phyloP scores from a whole-genome alignment of 2,329 filamentous ascomycete genomes.

The Dothidotthia symphoricarpi region DNA sequence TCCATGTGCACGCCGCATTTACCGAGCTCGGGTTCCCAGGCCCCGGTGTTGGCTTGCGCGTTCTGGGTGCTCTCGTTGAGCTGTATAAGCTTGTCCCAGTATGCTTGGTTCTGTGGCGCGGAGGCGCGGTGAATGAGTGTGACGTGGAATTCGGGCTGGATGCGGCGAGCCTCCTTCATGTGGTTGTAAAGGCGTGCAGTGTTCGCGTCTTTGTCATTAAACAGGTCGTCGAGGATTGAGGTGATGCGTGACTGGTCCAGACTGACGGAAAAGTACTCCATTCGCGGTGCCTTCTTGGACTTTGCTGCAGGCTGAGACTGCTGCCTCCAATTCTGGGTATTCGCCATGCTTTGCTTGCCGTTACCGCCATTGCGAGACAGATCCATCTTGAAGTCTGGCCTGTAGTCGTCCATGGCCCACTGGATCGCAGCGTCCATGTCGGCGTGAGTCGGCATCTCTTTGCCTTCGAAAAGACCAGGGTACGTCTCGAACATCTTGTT shows the following conservation, averaged over 20 bases:
- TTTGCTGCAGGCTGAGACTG: constrained; percentile 38
- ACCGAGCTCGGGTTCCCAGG: constrained; percentile 57
- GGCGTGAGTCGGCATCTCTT: constrained; percentile 64
- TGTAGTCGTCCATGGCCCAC: constrained; percentile 72
- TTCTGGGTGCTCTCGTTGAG: constrained; percentile 49
- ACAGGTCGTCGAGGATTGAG: constrained; percentile 66
- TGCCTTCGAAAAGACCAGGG: constrained; percentile 65
- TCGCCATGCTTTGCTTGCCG: constrained; percentile 11
- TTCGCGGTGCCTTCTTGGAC: constrained; percentile 49
- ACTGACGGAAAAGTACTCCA: constrained; percentile 66
- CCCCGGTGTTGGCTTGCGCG: constrained; percentile 39
- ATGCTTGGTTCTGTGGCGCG: constrained; percentile 58
- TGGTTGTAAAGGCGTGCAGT: constrained; percentile 70
- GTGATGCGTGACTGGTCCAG: constrained; percentile 54
- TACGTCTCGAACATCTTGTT: constrained; percentile 70
- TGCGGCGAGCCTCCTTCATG: constrained; percentile 68
- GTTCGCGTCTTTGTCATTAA: constrained; percentile 57
- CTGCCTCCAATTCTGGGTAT: constrained; percentile 11
- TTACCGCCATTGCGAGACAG: constrained; percentile 56
- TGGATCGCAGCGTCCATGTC: constrained; percentile 79
- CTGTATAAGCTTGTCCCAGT: constrained; percentile 73
- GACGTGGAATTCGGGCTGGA: constrained; percentile 88
- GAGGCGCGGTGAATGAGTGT: constrained; percentile 82
- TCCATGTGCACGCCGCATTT: constrained; percentile 63
- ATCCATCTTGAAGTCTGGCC: constrained; percentile 71